Evolutionary conservation across 495 filamentous ascomycete genomes (phyloP), one percentile per base, ranked within the genome.

Genomic region (Penicillium canescens): DNA sequence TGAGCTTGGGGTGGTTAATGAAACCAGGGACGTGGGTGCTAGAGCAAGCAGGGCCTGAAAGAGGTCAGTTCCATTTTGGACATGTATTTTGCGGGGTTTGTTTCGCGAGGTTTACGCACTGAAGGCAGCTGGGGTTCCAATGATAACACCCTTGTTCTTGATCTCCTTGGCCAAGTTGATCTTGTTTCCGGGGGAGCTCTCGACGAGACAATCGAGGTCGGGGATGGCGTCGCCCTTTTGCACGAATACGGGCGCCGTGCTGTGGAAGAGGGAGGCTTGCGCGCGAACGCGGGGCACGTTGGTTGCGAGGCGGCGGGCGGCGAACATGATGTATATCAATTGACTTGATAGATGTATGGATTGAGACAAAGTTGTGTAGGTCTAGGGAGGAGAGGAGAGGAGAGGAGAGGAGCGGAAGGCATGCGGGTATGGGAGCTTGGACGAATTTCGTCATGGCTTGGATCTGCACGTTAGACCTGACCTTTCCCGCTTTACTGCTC

Each of bases 51-150:
- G 89, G 90, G 56, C 80, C 76, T 82, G 54, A 31, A 52, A 50
- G 37, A 39, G 37, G 46, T 58, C 40, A 54, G 45, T n/a, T 33
- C 28, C 42, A 42, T 41, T 21, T 9, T 42, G 46, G 44, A 42
- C 40, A 34, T 1, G 47, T 46, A 28, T 6, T 51, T 35, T 23
- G 37, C 42, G 0, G 42, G 36, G 42, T 23, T 41, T 46, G 13
- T 28, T 23, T 23, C 26, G 23, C 3, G 13, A 3, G 39, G 23
- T 28, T 13, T 40, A 77, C 83, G 47, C 74, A 86, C 83, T 89
- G 76, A 91, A 96, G 14, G 92, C 94, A 10, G 90, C 94, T 1
- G 94, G 94, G 36, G 95, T 90, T 42, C 93, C 93, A 53, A 98
- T 82, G 62, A 98, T 86, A 50, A 97, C 71, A 39, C 85, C 91